Evolutionary conservation across 139 green algal species (phyloP), one percentile per base, ranked within the genome.

Genomic region (Chlamydomonas sphaeroides): DNA sequence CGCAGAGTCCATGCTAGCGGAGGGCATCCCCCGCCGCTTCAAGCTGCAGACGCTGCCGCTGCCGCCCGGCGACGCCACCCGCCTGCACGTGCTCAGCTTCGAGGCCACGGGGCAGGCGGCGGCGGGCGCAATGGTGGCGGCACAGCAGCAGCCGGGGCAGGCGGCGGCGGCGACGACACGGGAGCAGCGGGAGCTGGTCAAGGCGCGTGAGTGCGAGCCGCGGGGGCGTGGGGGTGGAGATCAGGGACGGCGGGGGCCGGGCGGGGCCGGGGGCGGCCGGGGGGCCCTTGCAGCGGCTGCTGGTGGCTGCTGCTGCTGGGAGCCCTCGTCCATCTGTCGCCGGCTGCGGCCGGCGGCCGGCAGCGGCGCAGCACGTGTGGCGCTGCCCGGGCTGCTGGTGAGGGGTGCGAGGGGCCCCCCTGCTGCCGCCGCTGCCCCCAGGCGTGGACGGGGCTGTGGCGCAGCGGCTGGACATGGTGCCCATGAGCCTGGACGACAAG

Each of bases 391-490:
- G n/a, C n/a, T n/a, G n/a, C n/a, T n/a, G n/a, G n/a, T n/a, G n/a
- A n/a, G n/a, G n/a, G n/a, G n/a, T n/a, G n/a, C n/a, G n/a, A n/a
- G n/a, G n/a, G n/a, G n/a, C n/a, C n/a, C n/a, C n/a, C n/a, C n/a
- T n/a, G n/a, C n/a, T n/a, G n/a, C 48, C 26, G 5, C 3, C 48
- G 7, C 48, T 7, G 1, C 66, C 28, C 6, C 49, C 67, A 88
- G 84, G 77, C 0, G 68, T 78, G 2, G 89, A 92, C 61, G 89
- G 89, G 51, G 48, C 65, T 20, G 85, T 92, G 38, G 59, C 81
- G 32, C 87, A 92, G 51, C 85, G 86, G 45, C 84, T 92, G 48
- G 89, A 92, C 67, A 70, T 89, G 28, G 70, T 91, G 70, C 78
- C 89, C 11, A 80, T 80, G 74, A 57, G 62, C n/a, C 61, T 49